Percentiles rank a stretch among this genome's conserved stretches.
Evolutionary conservation across 805 yeast species (phyloP).

Genomic region (Kluyveromyces lactis): DNA sequence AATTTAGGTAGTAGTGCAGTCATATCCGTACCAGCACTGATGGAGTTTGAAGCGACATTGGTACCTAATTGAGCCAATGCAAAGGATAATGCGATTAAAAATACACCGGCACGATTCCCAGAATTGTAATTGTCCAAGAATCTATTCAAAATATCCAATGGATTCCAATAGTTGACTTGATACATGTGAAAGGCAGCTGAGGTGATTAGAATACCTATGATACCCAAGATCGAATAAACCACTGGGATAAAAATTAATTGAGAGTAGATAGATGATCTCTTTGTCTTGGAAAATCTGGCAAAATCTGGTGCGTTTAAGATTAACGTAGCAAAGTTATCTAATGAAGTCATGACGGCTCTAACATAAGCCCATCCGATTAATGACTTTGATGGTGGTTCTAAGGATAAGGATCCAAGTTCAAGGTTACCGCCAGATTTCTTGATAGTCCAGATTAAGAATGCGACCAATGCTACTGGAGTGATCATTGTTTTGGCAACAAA

Average conservation of each 20-base stretch:
- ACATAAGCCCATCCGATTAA: constrained; percentile 77
- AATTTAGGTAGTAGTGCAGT: constrained; percentile 49
- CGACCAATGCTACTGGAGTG: constrained; percentile 79
- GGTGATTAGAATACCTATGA: constrained; percentile 72
- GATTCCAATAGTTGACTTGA: constrained; percentile 39
- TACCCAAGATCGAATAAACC: constrained; percentile 63
- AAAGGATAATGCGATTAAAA: constrained; percentile 54
- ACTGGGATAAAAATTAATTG: constrained; percentile 58
- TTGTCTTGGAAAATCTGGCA: constrained; percentile 60
- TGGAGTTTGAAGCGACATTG: constrained; percentile 60
- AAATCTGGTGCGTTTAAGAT: constrained; percentile 81
- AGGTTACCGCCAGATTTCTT: constrained; percentile 63
- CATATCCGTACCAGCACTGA: constrained; percentile 51
- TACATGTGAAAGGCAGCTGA: constrained; percentile 47
- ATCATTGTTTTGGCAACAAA: constrained; percentile 74
- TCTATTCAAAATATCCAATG: constrained; percentile 50
- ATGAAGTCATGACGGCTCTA: constrained; percentile 59
- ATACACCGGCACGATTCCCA: constrained; percentile 67
- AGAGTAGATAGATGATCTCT: constrained; percentile 37
- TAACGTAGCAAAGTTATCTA: constrained; percentile 74
- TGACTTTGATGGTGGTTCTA: constrained; percentile 9
- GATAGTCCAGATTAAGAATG: constrained; percentile 77
- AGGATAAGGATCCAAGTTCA: constrained; percentile 21
- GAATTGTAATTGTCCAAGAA: constrained; percentile 31
- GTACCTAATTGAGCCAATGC: constrained; percentile 71